Percentiles rank a stretch among this genome's conserved stretches.
phyloP scores from a whole-genome alignment of 208 protist genomes.

The Wallacemonas sp. region DNA sequence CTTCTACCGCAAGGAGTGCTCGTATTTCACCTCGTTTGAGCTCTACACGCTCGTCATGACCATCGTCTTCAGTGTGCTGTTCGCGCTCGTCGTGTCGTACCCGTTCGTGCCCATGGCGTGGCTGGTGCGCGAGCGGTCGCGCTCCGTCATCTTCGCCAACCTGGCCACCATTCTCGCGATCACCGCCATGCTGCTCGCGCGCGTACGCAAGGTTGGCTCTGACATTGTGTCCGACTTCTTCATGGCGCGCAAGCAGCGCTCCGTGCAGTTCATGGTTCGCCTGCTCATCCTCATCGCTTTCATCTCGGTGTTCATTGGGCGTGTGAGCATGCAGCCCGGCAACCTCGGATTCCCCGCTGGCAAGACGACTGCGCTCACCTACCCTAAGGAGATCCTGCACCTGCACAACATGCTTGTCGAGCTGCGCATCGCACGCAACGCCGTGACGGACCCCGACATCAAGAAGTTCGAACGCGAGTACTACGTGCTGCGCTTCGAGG shows the following conservation, averaged over 20 bases:
- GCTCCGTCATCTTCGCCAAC: constrained; percentile 39
- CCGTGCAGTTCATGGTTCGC: constrained; percentile 49
- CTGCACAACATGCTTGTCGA: constrained; percentile 58
- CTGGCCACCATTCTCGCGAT: neutral
- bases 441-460: constrained; percentile 42
- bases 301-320: constrained; percentile 39
- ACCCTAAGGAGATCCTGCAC: constrained; percentile 55
- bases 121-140: constrained; percentile 64
- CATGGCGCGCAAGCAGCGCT: constrained; percentile 51
- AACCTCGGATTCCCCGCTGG: constrained; percentile 40
- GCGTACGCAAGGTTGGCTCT: constrained; percentile 28
- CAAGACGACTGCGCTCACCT: constrained; percentile 40
- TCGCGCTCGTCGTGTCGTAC: constrained; percentile 69
- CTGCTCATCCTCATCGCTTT: constrained; percentile 45
- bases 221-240: constrained; percentile 21
- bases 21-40: constrained; percentile 61
- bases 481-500: constrained; percentile 38
- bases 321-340: constrained; percentile 31
- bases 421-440: constrained; percentile 45
- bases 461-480: constrained; percentile 38
- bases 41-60: constrained; percentile 23
- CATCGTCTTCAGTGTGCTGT: constrained; percentile 28
- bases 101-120: constrained; percentile 77
- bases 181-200: constrained; percentile 20
- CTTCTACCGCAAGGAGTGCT: constrained; percentile 21